Evolutionary conservation across 371 early-diverging fungal species (phyloP).

Genomic region (Mortierella sp.): DNA sequence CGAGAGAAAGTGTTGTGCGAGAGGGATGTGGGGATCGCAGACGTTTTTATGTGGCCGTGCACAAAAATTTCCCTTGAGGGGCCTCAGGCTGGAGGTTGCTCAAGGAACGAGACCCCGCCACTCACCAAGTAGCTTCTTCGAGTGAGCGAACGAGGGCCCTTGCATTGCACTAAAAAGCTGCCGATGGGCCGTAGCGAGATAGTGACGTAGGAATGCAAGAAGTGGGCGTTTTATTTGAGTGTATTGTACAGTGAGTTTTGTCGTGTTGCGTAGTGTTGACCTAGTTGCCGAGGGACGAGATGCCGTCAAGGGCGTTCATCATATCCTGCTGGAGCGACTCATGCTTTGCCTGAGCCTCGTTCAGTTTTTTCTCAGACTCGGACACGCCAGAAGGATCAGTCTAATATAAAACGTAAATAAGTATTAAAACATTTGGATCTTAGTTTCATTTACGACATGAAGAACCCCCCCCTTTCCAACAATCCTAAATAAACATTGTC

Average conservation of each 20-base stretch:
- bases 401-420: neutral
- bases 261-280: neutral
- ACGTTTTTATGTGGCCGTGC: neutral
- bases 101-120: neutral
- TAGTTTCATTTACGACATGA: too few species aligned
- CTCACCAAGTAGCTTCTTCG: neutral
- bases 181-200: neutral
- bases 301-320: slow-evolving; percentile 54
- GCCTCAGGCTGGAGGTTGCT: neutral
- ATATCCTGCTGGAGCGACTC: slow-evolving; percentile 50
- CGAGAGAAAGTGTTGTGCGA: neutral
- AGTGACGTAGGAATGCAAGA: neutral
- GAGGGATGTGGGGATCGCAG: neutral
- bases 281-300: slow-evolving; percentile 47
- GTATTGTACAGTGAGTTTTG: slow-evolving; percentile 1
- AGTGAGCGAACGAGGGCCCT: neutral
- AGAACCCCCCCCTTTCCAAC: neutral
- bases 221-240: neutral
- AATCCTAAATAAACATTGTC: neutral
- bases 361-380: slow-evolving; percentile 30
- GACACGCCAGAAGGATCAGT: slow-evolving; percentile 4
- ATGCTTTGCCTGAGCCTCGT: slow-evolving; percentile 51
- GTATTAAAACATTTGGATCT: neutral
- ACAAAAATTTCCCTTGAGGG: slow-evolving; percentile 4
- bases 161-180: neutral